Evolutionary conservation across 805 yeast genomes (phyloP).

Genomic region (Pichia deserticola): DNA sequence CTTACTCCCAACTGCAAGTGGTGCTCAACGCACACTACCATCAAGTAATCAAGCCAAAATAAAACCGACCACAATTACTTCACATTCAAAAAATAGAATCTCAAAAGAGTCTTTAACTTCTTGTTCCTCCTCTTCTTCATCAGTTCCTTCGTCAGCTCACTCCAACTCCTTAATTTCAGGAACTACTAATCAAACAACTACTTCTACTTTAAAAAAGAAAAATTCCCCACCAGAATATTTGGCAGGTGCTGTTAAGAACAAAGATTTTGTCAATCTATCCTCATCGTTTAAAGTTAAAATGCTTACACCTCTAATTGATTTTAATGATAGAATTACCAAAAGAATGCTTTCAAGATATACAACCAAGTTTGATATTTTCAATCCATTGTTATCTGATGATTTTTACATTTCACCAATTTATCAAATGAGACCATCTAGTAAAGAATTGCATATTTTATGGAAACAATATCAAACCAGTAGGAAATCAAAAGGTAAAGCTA

Average conservation of each 20-base stretch:
- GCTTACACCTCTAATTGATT: conserved; percentile 4
- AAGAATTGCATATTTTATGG: conserved; percentile 18
- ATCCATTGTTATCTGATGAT: conserved; percentile 16
- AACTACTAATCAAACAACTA: too few relatives aligned
- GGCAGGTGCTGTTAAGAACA: conserved; percentile 1
- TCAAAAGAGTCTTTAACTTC: neutral
- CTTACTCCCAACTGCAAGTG: neutral
- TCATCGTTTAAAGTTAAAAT: conserved; percentile 2
- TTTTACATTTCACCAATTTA: conserved; percentile 11
- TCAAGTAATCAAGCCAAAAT: neutral
- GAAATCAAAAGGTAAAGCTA: conserved; percentile 8
- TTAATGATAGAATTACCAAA: conserved; percentile 4
- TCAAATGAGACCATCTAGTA: conserved; percentile 18
- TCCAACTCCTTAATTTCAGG: too few relatives aligned
- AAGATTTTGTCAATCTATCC: conserved; percentile 1
- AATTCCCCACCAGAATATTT: neutral
- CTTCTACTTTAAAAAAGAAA: neutral
- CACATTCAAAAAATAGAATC: neutral
- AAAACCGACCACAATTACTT: neutral
- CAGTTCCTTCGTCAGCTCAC: neutral
- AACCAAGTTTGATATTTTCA: conserved; percentile 20
- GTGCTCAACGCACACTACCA: neutral
- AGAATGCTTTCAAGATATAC: conserved; percentile 17
- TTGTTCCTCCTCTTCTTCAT: neutral
- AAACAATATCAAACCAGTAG: conserved; percentile 13